Evolutionary conservation across 106 monocot species (phyloP), one percentile per base, ranked within the genome.

Genomic region (Xerophyta viscosa): DNA sequence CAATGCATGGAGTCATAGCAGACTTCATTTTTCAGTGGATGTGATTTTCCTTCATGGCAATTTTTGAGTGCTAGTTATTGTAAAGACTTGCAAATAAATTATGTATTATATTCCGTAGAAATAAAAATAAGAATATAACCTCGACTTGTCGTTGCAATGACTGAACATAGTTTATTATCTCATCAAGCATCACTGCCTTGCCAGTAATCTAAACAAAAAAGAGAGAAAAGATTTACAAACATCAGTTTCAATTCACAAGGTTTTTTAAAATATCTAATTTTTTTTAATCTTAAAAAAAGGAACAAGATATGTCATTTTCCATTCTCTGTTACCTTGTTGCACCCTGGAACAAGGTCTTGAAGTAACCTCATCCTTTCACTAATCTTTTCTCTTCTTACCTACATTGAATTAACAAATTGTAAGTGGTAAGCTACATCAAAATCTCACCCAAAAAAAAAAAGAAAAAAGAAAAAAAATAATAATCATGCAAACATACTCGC

Each of bases 301-400:
- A n/a, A n/a, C n/a, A n/a, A n/a, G n/a, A n/a, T n/a, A n/a, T n/a
- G n/a, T n/a, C n/a, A n/a, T n/a, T n/a, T n/a, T n/a, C n/a, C 36
- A 50, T 37, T 37, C 2, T 20, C 3, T 46, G 37, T 29, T 61
- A 90, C 90, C 84, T 90, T 90, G 30, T 69, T 84, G 57, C 90
- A 90, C 50, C 94, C 94, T 22, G 94, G 94, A 52, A 94, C 94
- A 46, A 94, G 75, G 57, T 88, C 77, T 57, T 94, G 94, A 57
- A 94, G 78, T 18, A 75, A 65, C 51, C 73, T 77, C 94, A 94
- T 94, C 70, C 94, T 52, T 58, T 88, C 94, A 31, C 94, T 94
- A 23, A 94, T 94, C 71, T 76, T 94, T 46, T 90, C 90, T 53
- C 92, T 78, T 58, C 92, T 73, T 47, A 92, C 56, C 92, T 92